Evolutionary conservation across 2,329 filamentous ascomycete genomes (phyloP), one percentile per base, ranked within the genome.

Genomic region (Ploettnerulaceae sp.): DNA sequence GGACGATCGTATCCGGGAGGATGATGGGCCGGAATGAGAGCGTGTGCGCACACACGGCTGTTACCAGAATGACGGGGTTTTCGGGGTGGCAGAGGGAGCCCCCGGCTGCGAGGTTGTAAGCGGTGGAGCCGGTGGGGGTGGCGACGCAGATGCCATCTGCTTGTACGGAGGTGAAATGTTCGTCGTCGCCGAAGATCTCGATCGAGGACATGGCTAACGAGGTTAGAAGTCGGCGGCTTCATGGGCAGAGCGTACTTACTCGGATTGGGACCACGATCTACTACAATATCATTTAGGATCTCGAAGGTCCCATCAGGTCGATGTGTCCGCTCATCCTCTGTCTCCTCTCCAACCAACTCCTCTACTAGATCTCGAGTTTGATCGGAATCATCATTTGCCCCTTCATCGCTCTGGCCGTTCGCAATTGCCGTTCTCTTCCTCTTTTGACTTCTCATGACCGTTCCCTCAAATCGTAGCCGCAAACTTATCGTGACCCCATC

Each of bases 1-100:
- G 73, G 1, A 97, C 91, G 52, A 97, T 95, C 0, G 91, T 96
- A 67, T 98, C 93, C 0, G 93, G 93, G 2, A 97, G 74, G 60
- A 97, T 93, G 60, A 97, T 93, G n/a, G 91, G 91, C 8, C 93
- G 78, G 74, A 97, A 97, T 2, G 88, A 95, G 3, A 97, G 75
- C 0, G 91, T 96, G 67, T 97, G 91, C 1, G 93, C 88, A 64
- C 90, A 96, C 46, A 97, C 95, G 39, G 91, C 86, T 0, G 90
- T 95, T 5, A 97, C 81, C 2, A 97, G 80, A 67, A 97, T 95
- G 37, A 96, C 90, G 0, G 91, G 93, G 64, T 96, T 97, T 59
- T 97, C 93, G 0, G 91, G 91, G 64, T 97, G 91, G 61, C 89
- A 96, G 18, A 97, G 76, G 3, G 89, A 95, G 15, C 91, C 91